A percentile compares a stretch with the other conserved stretches of the same genome.
Conservation (phyloP, 345 rosid species). For the Populus alba region DNA sequence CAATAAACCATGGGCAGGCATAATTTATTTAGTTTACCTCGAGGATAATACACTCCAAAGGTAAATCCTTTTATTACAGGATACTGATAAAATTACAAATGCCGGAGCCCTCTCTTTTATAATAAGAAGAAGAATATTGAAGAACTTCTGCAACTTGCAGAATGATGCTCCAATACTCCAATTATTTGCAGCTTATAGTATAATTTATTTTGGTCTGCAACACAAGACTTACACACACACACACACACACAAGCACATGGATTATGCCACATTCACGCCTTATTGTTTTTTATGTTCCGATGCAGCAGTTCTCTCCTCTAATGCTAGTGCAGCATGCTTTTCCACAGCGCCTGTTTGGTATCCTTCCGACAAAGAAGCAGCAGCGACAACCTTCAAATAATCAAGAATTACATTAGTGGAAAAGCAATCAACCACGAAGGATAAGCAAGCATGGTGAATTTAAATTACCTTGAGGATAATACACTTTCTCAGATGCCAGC, state of each 20-base stretch:
- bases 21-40: neutral
- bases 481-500: conserved; percentile 12
- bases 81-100: too few relatives aligned
- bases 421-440: neutral
- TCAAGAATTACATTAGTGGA: neutral
- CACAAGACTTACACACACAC: too few relatives aligned
- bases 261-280: neutral
- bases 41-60: too few relatives aligned
- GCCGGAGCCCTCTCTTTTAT: too few relatives aligned
- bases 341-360: conserved; percentile 18
- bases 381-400: conserved; percentile 33
- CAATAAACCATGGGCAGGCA: neutral
- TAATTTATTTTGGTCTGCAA: too few relatives aligned
- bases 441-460: neutral
- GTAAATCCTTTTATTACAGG: too few relatives aligned
- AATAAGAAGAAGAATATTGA: neutral
- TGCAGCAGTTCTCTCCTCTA: conserved; percentile 21
- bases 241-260: too few relatives aligned
- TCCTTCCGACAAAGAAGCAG: conserved; percentile 20
- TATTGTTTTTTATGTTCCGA: neutral
- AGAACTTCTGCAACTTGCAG: too few relatives aligned
- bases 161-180: too few relatives aligned
- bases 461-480: conserved; percentile 20
- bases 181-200: too few relatives aligned
- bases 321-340: conserved; percentile 17